Percentiles rank a stretch among this genome's conserved stretches.
Evolutionary conservation across 805 yeast species (phyloP).

Genomic region (Saturnispora diversa): DNA sequence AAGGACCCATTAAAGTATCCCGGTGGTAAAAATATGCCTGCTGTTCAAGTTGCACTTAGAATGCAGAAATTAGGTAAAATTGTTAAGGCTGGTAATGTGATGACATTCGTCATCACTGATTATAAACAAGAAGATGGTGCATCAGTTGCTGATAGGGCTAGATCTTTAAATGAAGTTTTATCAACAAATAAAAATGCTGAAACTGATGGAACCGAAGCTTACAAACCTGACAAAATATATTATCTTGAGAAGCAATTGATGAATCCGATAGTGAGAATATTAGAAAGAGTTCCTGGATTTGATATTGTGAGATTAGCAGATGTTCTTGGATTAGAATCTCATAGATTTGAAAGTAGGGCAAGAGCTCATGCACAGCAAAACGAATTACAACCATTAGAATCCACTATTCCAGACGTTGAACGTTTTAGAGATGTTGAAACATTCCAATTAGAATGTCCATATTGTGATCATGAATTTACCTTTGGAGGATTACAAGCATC

Average conservation of each 20-base stretch:
- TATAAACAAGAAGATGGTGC: slow-evolving; percentile 31
- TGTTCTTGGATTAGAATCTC: slow-evolving; percentile 69
- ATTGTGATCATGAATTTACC: slow-evolving; percentile 50
- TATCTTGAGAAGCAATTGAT: slow-evolving; percentile 84
- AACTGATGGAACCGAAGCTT: slow-evolving; percentile 25
- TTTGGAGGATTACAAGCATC: slow-evolving; percentile 74
- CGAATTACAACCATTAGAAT: slow-evolving; percentile 65
- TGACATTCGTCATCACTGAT: slow-evolving; percentile 71
- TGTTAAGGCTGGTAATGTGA: slow-evolving; percentile 81
- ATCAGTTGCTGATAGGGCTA: slow-evolving; percentile 71
- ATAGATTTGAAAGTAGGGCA: slow-evolving; percentile 44
- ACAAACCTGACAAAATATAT: slow-evolving; percentile 65
- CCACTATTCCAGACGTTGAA: slow-evolving; percentile 72
- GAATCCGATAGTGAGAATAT: slow-evolving; percentile 82
- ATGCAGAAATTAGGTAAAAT: slow-evolving; percentile 77
- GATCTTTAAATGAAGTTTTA: slow-evolving; percentile 68
- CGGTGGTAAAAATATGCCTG: slow-evolving; percentile 72
- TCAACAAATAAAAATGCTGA: slow-evolving; percentile 27
- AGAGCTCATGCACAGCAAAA: slow-evolving; percentile 31
- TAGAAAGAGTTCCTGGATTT: slow-evolving; percentile 79
- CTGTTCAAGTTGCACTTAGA: slow-evolving; percentile 82
- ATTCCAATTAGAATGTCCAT: slow-evolving; percentile 48
- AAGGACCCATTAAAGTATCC: slow-evolving; percentile 86
- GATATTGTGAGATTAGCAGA: slow-evolving; percentile 73
- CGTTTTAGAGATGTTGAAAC: slow-evolving; percentile 61